These are phyloP conservation scores for Ascomycota sp. DNA, from an alignment of 2,329 filamentous ascomycete genomes.

Conservation along the genomic window DNA sequence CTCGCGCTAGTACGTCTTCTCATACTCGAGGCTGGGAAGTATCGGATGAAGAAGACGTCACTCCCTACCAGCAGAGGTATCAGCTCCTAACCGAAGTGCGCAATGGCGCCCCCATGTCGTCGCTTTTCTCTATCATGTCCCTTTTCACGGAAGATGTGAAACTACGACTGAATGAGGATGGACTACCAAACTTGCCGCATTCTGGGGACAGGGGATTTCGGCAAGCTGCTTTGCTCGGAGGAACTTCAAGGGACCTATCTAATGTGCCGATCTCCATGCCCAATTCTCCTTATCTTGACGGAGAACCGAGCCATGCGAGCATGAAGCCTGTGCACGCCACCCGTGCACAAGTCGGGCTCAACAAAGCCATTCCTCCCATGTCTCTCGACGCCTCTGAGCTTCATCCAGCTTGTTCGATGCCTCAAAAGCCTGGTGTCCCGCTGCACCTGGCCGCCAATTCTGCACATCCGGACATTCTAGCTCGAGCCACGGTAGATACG, in stretches of 20 bases:
- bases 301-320: slow-evolving; percentile 4
- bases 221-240: slow-evolving; percentile 9
- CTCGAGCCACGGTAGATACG: slow-evolving; percentile 86
- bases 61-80: slow-evolving; percentile 60
- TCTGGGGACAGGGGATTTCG: slow-evolving; percentile 9
- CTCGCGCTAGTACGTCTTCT: slow-evolving; percentile 12
- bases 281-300: slow-evolving; percentile 18
- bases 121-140: slow-evolving; percentile 88
- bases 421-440: slow-evolving; percentile 18
- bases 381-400: slow-evolving; percentile 35
- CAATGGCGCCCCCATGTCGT: slow-evolving; percentile 96
- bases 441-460: slow-evolving; percentile 42
- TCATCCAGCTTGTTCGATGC: slow-evolving; percentile 8
- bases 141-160: slow-evolving; percentile 91
- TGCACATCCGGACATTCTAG: slow-evolving; percentile 89
- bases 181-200: slow-evolving; percentile 7
- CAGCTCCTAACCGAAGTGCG: slow-evolving; percentile 92
- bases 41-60: slow-evolving; percentile 47
- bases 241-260: slow-evolving; percentile 2
- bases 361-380: slow-evolving; percentile 43
- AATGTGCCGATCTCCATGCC: slow-evolving; percentile 12
- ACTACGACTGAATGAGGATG: slow-evolving; percentile 51
- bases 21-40: slow-evolving; percentile 12
- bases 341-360: slow-evolving; percentile 2
- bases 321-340: slow-evolving; percentile 4